Evolutionary conservation across 2,329 filamentous ascomycete species (phyloP).

Genomic region (Trichoderma atroviride): DNA sequence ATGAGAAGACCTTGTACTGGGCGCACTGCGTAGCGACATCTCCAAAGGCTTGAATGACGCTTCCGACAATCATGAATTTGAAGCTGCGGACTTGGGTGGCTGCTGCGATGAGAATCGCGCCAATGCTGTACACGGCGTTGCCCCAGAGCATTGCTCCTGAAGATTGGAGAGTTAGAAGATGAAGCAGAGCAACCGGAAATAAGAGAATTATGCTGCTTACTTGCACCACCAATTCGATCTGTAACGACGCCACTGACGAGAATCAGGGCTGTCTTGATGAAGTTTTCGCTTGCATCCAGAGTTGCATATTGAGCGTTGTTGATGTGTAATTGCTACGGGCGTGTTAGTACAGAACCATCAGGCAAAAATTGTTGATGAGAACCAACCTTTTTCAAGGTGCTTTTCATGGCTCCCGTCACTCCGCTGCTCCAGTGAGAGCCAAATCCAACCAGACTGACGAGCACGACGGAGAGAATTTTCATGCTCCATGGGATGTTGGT

Average conservation of each 20-base stretch:
- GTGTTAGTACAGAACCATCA: not conserved
- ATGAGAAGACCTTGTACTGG: conserved; percentile 67
- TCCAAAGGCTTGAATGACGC: conserved; percentile 59
- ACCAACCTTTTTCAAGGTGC: conserved; percentile 57
- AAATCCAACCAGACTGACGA: conserved; percentile 53
- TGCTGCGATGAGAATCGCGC: conserved; percentile 61
- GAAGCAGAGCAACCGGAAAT: not conserved
- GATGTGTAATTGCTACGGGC: conserved; percentile 53
- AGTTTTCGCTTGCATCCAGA: conserved; percentile 62
- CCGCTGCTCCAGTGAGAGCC: conserved; percentile 63
- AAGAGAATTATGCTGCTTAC: conserved; percentile 34
- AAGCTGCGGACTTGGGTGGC: conserved; percentile 59
- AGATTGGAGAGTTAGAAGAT: not conserved
- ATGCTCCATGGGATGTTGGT: conserved; percentile 15
- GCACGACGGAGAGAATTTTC: conserved; percentile 19
- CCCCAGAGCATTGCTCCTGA: conserved; percentile 59
- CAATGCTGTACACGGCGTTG: conserved; percentile 61
- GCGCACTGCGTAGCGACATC: conserved; percentile 66
- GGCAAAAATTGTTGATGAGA: not conserved
- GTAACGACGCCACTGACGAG: conserved; percentile 58
- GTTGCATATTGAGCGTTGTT: conserved; percentile 62
- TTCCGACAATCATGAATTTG: conserved; percentile 62
- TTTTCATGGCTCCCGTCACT: conserved; percentile 63
- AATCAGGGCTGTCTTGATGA: conserved; percentile 62
- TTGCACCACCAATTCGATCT: conserved; percentile 60